These are phyloP conservation scores for Diplodia sapinea DNA, from an alignment of 2,329 filamentous ascomycete genomes.

Conservation along the genomic window DNA sequence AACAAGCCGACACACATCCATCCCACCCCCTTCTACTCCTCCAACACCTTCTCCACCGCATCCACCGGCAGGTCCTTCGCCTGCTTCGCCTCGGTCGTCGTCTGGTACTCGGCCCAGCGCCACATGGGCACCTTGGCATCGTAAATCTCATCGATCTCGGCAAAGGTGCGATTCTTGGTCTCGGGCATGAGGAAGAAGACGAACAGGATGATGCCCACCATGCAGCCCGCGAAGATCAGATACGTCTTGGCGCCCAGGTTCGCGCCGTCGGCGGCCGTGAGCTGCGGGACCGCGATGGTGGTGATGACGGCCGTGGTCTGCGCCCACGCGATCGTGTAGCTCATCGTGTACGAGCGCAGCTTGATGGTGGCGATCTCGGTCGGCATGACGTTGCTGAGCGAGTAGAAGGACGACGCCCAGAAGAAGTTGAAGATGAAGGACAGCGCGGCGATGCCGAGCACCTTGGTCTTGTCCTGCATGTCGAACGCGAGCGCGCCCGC, in stretches of 20 bases:
- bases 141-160: conserved; percentile 55
- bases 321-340: conserved; percentile 26
- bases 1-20: too few species aligned
- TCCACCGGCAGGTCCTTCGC: conserved; percentile 4
- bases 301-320: conserved; percentile 28
- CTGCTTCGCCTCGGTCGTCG: conserved; percentile 10
- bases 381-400: conserved; percentile 25
- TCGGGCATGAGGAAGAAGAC: conserved; percentile 53
- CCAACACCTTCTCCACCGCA: conserved; percentile 25
- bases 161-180: conserved; percentile 53
- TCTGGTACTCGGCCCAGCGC: conserved; percentile 14
- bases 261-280: conserved; percentile 11
- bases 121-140: conserved; percentile 35
- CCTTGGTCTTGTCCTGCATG: not conserved
- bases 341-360: conserved; percentile 23
- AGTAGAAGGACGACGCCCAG: conserved; percentile 24
- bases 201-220: conserved; percentile 52
- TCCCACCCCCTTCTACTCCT: not conserved
- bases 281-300: conserved; percentile 19
- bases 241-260: conserved; percentile 34
- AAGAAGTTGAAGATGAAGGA: conserved; percentile 29
- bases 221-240: conserved; percentile 57
- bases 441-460: conserved; percentile 14
- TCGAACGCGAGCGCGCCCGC: conserved; percentile 15
- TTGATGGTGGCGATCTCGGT: conserved; percentile 25